Evolutionary conservation across 2,329 filamentous ascomycete genomes (phyloP).

Genomic region (Fusarium sterilihyphosum): DNA sequence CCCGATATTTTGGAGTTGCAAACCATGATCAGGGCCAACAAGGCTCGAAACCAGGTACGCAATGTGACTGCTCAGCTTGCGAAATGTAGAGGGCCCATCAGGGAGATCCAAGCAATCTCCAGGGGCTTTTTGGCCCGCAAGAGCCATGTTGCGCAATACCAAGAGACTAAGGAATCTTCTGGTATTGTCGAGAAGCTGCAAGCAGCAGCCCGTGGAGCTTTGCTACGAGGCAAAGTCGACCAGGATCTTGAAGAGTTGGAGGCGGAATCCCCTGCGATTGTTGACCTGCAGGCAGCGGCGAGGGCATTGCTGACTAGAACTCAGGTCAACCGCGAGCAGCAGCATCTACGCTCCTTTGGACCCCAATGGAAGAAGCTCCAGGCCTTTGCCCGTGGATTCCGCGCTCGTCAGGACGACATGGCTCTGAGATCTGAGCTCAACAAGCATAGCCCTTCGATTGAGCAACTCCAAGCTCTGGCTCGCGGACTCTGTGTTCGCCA

Average conservation of each 20-base stretch:
- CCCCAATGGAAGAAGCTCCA: slow-evolving; percentile 60
- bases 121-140: slow-evolving; percentile 74
- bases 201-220: slow-evolving; percentile 72
- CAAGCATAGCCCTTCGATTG: slow-evolving; percentile 55
- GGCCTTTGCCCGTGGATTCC: slow-evolving; percentile 56
- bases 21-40: slow-evolving; percentile 78
- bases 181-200: slow-evolving; percentile 69
- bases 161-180: slow-evolving; percentile 62
- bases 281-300: slow-evolving; percentile 71
- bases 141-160: slow-evolving; percentile 63
- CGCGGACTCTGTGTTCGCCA: slow-evolving; percentile 50
- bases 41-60: slow-evolving; percentile 67
- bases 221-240: slow-evolving; percentile 67
- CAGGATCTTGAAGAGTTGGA: slow-evolving; percentile 64
- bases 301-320: slow-evolving; percentile 70
- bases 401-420: slow-evolving; percentile 56
- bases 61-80: slow-evolving; percentile 68
- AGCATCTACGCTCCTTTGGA: slow-evolving; percentile 61
- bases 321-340: slow-evolving; percentile 61
- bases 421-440: slow-evolving; percentile 59
- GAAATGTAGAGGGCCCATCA: slow-evolving; percentile 70
- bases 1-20: slow-evolving; percentile 81
- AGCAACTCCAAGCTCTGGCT: slow-evolving; percentile 60
- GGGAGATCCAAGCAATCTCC: slow-evolving; percentile 72
- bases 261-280: slow-evolving; percentile 60